Base-by-base conservation (phyloP, 2,329 filamentous ascomycete genomes). In the Thelonectria olida region DNA sequence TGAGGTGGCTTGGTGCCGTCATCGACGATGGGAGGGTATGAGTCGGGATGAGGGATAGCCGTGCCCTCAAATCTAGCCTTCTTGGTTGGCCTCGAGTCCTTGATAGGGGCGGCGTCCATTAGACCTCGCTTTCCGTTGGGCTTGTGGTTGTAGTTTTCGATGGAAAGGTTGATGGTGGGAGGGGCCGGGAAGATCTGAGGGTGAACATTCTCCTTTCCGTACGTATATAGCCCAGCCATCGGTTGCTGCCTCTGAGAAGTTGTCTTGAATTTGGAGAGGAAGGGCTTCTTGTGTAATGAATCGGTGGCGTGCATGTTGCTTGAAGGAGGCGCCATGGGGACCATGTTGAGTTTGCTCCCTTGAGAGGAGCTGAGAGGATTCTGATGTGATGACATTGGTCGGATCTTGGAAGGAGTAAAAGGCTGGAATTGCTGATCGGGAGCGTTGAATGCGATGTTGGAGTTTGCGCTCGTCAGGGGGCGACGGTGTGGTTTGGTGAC, bases 1-100 rank as follows among this genome's bases (percentile, higher is more conserved):
- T 95, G 93, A 5, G 89, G 86, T 6, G 96, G 96, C 76, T 99
- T 98, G 56, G 84, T 83, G 70, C 94, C 95, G 74, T 97, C 93
- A 73, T 98, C 96, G 59, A 90, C 82, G 28, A 97, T 88, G 5
- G 82, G 77, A 5, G 93, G 92, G 81, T 97, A 96, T n/a, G 93
- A 90, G 65, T 91, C 86, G 49, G 90, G 89, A 48, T 90, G 83
- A 4, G 93, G 92, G 5, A 94, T 79, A 56, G 72, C 62, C 68
- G 77, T 63, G 39, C 39, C 85, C 28, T 90, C 88, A 38, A 81
- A 72, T 74, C 89, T 92, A 47, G 81, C 77, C 78, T 90, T 93
- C 81, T 96, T 97, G 48, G 78, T 74, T 1, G 85, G 80, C 65
- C 90, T 81, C 19, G 82, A 84, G 69, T 95, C 91, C 69, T 89